Percentiles rank a stretch among this genome's conserved stretches.
Evolutionary conservation across 2,329 filamentous ascomycete species (phyloP).

Genomic region (Chalaropsis ovoidea): DNA sequence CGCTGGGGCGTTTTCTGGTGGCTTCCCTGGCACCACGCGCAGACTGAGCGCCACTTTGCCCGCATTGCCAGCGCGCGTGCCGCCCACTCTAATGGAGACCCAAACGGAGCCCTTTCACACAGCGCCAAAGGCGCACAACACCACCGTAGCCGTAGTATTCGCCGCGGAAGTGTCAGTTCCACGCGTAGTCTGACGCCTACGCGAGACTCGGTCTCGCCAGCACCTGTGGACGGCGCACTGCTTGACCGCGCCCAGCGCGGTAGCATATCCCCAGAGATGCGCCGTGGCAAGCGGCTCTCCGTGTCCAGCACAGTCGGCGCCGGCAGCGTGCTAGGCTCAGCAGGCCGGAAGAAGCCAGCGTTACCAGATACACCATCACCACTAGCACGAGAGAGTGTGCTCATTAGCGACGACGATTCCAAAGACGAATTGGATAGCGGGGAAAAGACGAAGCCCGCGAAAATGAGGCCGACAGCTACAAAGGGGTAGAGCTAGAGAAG

Average conservation of each 20-base stretch:
- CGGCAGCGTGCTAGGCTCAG: not conserved
- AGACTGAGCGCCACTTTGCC: conserved; percentile 30
- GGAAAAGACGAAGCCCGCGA: conserved; percentile 6
- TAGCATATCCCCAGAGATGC: conserved; percentile 22
- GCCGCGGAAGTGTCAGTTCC: conserved; percentile 44
- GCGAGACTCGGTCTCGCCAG: conserved; percentile 32
- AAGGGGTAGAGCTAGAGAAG: not conserved
- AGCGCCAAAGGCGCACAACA: conserved; percentile 37
- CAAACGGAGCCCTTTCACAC: conserved; percentile 28
- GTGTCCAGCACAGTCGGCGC: conserved; percentile 12
- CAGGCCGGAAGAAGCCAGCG: conserved; percentile 16
- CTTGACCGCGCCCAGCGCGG: conserved; percentile 24
- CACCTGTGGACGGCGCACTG: conserved; percentile 30
- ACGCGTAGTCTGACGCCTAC: conserved; percentile 43
- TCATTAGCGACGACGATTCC: conserved; percentile 16
- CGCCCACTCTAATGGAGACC: conserved; percentile 35
- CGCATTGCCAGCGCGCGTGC: conserved; percentile 23
- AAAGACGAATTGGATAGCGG: conserved; percentile 9
- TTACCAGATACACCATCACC: conserved; percentile 18
- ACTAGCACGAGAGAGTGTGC: conserved; percentile 21
- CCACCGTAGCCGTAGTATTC: conserved; percentile 42
- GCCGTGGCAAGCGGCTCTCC: conserved; percentile 21
- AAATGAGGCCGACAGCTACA: conserved; percentile 6
- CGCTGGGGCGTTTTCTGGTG: conserved; percentile 75
- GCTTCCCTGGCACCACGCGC: conserved; percentile 54